Evolutionary conservation across 345 rosid genomes (phyloP), one percentile per base, ranked within the genome.

Genomic region (Dipteronia sinensis): DNA sequence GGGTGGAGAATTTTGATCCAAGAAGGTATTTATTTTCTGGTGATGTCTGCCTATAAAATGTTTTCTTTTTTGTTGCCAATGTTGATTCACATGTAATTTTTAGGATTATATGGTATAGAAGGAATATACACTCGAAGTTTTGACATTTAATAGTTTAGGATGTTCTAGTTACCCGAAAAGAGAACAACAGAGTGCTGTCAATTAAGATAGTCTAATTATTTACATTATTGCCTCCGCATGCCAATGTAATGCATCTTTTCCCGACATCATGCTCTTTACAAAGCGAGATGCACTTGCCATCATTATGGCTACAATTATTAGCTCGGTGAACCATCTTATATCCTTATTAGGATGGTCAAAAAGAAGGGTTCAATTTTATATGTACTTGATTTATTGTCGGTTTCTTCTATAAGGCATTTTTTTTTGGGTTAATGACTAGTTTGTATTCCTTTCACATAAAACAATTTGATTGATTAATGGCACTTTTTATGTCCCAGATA

Each of bases 1-100:
- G 98, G 70, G 97, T 92, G 53, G 83, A 89, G 69, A 74, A 91
- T 84, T 96, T 96, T 73, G 75, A 91, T 83, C 98, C 99, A 0
- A 51, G 85, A 84, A 89, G 90, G 99, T 96, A 67, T 71, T 31
- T 4, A 34, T 34, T 34, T 34, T 34, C 55, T 46, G 20, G 59
- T 51, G 10, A 49, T 80, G 15, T 34, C 31, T 46, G 64, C 27
- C 51, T 25, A 38, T 7, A 25, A 58, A 47, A 19, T 10, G 3
- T 42, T 7, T 4, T 6, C 22, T 1, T 62, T 53, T 19, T 51
- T 29, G 9, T 58, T 6, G 20, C n/a, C 74, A 71, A 3, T 27
- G 20, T 67, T 16, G 53, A 31, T 67, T 55, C 40, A 44, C 58
- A 22, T 11, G 12, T 2, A 34, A 59, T 0, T 31, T 65, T 10